Percentiles rank a stretch among this genome's conserved stretches.
Conservation (phyloP, 2,329 filamentous ascomycete species). For the Alternaria conjuncta region DNA sequence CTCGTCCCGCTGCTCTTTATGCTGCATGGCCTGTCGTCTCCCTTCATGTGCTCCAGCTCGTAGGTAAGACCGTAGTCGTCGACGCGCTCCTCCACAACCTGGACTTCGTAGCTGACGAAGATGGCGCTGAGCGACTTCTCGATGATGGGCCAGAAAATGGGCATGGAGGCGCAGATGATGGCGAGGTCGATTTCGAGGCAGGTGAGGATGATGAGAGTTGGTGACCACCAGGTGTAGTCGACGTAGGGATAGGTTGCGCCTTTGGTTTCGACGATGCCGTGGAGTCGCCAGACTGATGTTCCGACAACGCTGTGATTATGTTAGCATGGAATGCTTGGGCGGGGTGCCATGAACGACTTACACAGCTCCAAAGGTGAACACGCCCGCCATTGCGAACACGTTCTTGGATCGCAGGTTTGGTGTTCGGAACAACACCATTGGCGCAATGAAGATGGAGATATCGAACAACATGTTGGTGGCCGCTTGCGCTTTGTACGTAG, state of each 20-base stretch:
- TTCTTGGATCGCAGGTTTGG: slow-evolving; percentile 37
- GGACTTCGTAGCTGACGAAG: slow-evolving; percentile 44
- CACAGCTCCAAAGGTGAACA: slow-evolving; percentile 43
- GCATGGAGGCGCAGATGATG: slow-evolving; percentile 44
- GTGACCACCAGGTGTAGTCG: slow-evolving; percentile 42
- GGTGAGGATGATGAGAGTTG: slow-evolving; percentile 35
- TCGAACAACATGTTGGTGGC: slow-evolving; percentile 46
- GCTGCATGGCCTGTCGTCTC: slow-evolving; percentile 16
- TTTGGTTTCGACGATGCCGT: slow-evolving; percentile 31
- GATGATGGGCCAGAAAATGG: slow-evolving; percentile 46
- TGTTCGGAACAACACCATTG: slow-evolving; percentile 38
- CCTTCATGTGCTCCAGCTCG: slow-evolving; percentile 34
- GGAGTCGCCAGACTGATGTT: slow-evolving; percentile 40
- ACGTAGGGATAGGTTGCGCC: slow-evolving; percentile 41
- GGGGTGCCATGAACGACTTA: slow-evolving; percentile 18
- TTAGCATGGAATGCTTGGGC: slow-evolving; percentile 10
- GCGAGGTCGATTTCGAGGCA: slow-evolving; percentile 44
- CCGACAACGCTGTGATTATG: slow-evolving; percentile 32
- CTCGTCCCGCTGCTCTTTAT: slow-evolving; percentile 34
- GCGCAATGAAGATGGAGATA: slow-evolving; percentile 38
- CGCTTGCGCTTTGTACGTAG: slow-evolving; percentile 36
- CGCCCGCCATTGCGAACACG: slow-evolving; percentile 35
- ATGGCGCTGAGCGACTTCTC: slow-evolving; percentile 35
- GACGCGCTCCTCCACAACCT: slow-evolving; percentile 37
- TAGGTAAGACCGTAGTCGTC: slow-evolving; percentile 33